phyloP scores from a whole-genome alignment of 176 grass and related monocot species.

The Urochloa ruziziensis region DNA sequence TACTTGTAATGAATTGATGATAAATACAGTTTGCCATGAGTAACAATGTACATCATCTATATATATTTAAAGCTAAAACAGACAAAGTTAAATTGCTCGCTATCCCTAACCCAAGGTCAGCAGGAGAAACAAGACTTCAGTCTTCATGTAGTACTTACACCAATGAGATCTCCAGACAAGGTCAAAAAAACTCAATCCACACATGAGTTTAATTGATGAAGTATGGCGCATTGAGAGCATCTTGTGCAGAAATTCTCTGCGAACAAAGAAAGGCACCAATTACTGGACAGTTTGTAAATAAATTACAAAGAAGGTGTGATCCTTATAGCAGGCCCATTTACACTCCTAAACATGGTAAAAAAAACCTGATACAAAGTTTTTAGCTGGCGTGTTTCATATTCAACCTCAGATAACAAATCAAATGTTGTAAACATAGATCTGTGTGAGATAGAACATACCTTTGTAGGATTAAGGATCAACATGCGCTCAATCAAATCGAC shows the following conservation, averaged over 20 bases:
- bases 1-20: slow-evolving; percentile 14
- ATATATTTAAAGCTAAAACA: slow-evolving; percentile 30
- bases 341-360: background rate
- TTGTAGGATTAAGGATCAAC: slow-evolving; percentile 61
- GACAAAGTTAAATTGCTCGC: background rate
- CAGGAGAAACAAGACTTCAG: slow-evolving; percentile 35
- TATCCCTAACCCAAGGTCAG: slow-evolving; percentile 37
- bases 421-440: slow-evolving; percentile 5
- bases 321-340: background rate
- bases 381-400: background rate
- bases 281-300: slow-evolving; percentile 7
- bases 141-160: slow-evolving; percentile 44
- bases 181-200: slow-evolving; percentile 12
- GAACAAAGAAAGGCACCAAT: background rate
- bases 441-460: slow-evolving; percentile 40
- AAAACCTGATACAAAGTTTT: background rate
- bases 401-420: background rate
- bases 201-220: slow-evolving; percentile 35
- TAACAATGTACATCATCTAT: slow-evolving; percentile 35
- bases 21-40: slow-evolving; percentile 4
- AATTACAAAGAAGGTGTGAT: background rate
- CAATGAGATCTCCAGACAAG: background rate
- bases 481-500: slow-evolving; percentile 69
- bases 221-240: slow-evolving; percentile 62
- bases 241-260: slow-evolving; percentile 67